Percentiles rank a stretch among this genome's conserved stretches.
These are phyloP conservation scores for Nidula niveotomentosa DNA, from an alignment of 1,284 basidiomycete genomes.

Conservation along the genomic window DNA sequence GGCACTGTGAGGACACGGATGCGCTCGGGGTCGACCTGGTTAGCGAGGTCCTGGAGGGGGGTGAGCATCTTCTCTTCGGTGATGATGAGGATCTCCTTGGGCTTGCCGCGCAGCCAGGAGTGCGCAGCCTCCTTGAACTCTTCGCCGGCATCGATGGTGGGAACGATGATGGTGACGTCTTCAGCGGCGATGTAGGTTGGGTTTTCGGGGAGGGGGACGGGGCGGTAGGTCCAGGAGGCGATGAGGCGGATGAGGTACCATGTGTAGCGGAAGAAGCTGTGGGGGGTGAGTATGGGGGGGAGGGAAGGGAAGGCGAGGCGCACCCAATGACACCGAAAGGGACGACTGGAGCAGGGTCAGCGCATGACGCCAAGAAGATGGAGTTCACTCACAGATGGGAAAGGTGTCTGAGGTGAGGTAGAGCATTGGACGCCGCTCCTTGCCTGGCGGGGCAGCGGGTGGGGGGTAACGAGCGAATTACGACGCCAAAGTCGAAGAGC, in stretches of 20 bases:
- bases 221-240: constrained; percentile 77
- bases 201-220: constrained; percentile 83
- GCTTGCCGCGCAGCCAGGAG: constrained; percentile 87
- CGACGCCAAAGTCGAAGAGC: constrained; percentile 23
- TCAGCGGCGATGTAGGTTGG: constrained; percentile 87
- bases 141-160: constrained; percentile 92
- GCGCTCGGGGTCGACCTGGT: constrained; percentile 78
- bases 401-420: constrained; percentile 81
- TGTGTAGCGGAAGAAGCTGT: constrained; percentile 84
- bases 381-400: constrained; percentile 63
- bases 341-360: constrained; percentile 54
- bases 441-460: constrained; percentile 3
- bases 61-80: constrained; percentile 90
- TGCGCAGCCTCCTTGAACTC: constrained; percentile 92
- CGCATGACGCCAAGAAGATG: constrained; percentile 1
- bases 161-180: constrained; percentile 94
- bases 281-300: constrained; percentile 7
- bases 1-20: constrained; percentile 90
- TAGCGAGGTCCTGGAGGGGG: constrained; percentile 84
- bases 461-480: constrained; percentile 25
- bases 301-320: constrained; percentile 16
- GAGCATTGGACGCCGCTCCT: constrained; percentile 38
- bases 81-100: constrained; percentile 92
- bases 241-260: constrained; percentile 86
- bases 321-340: constrained; percentile 91